Conservation (phyloP, 2,329 filamentous ascomycete species). For the Botryotinia globosa region DNA sequence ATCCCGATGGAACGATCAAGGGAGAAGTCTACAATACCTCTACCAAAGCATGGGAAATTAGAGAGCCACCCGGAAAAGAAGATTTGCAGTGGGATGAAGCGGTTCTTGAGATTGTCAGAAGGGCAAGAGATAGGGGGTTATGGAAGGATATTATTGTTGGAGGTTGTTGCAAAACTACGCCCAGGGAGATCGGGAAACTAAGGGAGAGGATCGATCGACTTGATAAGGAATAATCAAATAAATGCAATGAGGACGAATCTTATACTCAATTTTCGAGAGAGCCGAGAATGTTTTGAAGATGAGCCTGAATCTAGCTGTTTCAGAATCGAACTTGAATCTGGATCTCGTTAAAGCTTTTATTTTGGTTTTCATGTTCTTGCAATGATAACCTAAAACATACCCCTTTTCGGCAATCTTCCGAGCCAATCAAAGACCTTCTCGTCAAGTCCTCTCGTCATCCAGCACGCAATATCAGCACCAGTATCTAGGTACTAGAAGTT, state of each 20-base stretch:
- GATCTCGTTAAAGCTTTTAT: neutral
- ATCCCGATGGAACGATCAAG: slow-evolving; percentile 65
- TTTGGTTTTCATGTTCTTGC: neutral
- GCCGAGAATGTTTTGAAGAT: neutral
- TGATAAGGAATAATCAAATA: neutral
- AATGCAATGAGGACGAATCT: neutral
- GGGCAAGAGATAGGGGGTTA: slow-evolving; percentile 29
- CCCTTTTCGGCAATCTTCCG: neutral
- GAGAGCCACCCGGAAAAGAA: slow-evolving; percentile 10
- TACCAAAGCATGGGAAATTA: slow-evolving; percentile 57
- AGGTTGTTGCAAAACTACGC: slow-evolving; percentile 47
- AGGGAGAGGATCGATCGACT: slow-evolving; percentile 32
- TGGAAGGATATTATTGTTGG: slow-evolving; percentile 43
- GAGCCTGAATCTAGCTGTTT: neutral
- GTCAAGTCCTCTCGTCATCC: neutral
- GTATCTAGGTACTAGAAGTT: neutral
- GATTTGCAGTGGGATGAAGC: slow-evolving; percentile 40
- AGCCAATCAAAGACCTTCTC: neutral
- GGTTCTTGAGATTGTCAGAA: slow-evolving; percentile 39
- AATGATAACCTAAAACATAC: too few relatives aligned
- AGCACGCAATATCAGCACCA: neutral
- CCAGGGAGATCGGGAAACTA: slow-evolving; percentile 35
- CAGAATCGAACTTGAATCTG: neutral
- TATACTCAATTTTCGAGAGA: neutral
- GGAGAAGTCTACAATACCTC: slow-evolving; percentile 65